Percentiles rank a stretch among this genome's conserved stretches.
Evolutionary conservation across 148 eudicot species (phyloP).

Genomic region (Amaranthus cruentus): DNA sequence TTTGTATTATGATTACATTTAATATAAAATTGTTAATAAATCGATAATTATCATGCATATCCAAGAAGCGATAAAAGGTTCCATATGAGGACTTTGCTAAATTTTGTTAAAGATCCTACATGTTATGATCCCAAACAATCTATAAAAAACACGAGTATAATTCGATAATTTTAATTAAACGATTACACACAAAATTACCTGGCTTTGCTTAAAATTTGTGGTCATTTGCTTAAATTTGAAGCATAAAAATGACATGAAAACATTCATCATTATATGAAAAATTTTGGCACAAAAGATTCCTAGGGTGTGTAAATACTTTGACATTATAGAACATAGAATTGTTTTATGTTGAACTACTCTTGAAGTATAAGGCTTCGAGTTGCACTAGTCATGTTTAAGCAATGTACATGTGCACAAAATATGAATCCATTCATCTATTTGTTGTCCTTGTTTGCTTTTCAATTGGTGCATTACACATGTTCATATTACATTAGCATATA

Average conservation of each 20-base stretch:
- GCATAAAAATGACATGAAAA: slow-evolving; percentile 17
- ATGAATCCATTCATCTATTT: not conserved
- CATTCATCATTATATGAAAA: slow-evolving; percentile 30
- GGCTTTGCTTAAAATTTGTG: slow-evolving; percentile 17
- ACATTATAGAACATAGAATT: not conserved
- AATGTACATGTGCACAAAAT: slow-evolving; percentile 19
- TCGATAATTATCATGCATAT: too few relatives aligned
- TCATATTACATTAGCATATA: not conserved
- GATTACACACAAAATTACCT: slow-evolving; percentile 4
- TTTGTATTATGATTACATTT: too few relatives aligned
- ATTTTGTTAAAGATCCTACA: too few relatives aligned
- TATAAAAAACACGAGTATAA: too few relatives aligned
- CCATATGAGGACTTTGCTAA: too few relatives aligned
- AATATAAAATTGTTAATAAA: too few relatives aligned
- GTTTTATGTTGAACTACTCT: slow-evolving; percentile 16
- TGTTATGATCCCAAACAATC: too few relatives aligned
- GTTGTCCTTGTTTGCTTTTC: not conserved
- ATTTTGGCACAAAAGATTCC: not conserved
- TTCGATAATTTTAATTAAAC: not conserved
- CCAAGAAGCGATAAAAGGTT: too few relatives aligned
- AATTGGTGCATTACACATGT: not conserved
- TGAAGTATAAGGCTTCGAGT: slow-evolving; percentile 17
- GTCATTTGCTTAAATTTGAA: slow-evolving; percentile 27
- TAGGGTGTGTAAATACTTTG: not conserved
- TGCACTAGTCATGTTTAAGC: slow-evolving; percentile 15